Conservation (phyloP, 148 eudicot species). For the Amaranthus cruentus region DNA sequence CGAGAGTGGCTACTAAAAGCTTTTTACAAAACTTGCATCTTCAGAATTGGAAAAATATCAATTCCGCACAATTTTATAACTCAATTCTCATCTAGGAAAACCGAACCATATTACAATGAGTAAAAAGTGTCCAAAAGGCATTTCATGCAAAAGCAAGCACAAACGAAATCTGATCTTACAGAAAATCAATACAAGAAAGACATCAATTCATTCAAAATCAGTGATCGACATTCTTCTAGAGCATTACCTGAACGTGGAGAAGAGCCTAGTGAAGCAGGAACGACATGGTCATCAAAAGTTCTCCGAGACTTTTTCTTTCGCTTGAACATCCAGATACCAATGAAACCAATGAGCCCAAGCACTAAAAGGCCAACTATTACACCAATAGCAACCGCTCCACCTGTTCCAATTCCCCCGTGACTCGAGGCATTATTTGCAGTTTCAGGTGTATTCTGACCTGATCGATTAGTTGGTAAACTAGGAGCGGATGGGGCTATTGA, state of each 20-base stretch:
- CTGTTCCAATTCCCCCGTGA: constrained; percentile 35
- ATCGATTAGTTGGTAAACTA: constrained; percentile 19
- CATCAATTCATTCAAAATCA: background rate
- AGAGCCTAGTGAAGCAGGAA: constrained; percentile 46
- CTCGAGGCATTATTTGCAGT: constrained; percentile 26
- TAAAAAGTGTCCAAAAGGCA: background rate
- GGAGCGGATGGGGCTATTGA: constrained; percentile 25
- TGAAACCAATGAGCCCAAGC: constrained; percentile 44
- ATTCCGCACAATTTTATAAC: background rate
- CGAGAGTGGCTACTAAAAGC: background rate
- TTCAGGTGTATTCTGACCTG: constrained; percentile 18
- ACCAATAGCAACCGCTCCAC: constrained; percentile 41
- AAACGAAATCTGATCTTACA: background rate
- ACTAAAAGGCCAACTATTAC: constrained; percentile 36
- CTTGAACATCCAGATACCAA: constrained; percentile 39
- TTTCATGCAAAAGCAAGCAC: background rate
- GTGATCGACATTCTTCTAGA: constrained; percentile 3
- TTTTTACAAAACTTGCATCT: background rate
- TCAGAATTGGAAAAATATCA: background rate
- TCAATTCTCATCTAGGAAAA: background rate
- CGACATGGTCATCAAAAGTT: constrained; percentile 32
- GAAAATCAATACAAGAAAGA: background rate
- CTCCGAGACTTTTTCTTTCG: constrained; percentile 40
- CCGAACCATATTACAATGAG: background rate
- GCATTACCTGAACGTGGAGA: constrained; percentile 61